Percentiles rank a stretch among this genome's conserved stretches.
Conservation (phyloP, 345 rosid species). For the Ailanthus altissimus region DNA sequence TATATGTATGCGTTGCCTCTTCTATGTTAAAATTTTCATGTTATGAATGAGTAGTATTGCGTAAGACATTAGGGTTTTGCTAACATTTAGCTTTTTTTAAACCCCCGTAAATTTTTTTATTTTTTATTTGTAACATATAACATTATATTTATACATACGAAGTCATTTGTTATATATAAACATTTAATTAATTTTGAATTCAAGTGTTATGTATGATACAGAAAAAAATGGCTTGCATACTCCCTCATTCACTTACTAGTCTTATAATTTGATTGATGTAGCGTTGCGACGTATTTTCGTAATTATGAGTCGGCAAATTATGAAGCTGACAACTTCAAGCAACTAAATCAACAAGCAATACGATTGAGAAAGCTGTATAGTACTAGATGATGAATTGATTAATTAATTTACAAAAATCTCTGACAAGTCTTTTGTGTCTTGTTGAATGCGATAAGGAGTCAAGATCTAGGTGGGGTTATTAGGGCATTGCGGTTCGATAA, state of each 20-base stretch:
- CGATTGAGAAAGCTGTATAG: not conserved
- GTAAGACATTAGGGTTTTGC: no score
- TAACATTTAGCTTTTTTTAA: no score
- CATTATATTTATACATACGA: no score
- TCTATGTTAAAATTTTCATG: no score
- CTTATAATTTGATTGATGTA: not conserved
- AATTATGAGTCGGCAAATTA: conserved; percentile 4
- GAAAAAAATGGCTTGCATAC: no score
- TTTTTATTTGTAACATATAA: no score
- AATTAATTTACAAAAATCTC: not conserved
- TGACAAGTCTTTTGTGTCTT: not conserved
- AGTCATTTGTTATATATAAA: no score
- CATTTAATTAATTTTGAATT: no score
- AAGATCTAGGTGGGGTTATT: not conserved
- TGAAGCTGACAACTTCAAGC: not conserved
- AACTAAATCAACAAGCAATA: not conserved
- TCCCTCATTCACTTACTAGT: not conserved
- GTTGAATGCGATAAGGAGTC: not conserved
- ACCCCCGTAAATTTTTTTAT: no score
- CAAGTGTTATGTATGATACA: no score
- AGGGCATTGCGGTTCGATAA: not conserved
- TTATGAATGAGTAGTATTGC: no score
- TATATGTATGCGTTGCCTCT: not conserved
- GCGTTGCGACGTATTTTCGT: not conserved
- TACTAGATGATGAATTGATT: not conserved